Evolutionary conservation across 768 basidiomycete species (phyloP), one percentile per base, ranked within the genome.

Genomic region (Exsudoporus frostii): DNA sequence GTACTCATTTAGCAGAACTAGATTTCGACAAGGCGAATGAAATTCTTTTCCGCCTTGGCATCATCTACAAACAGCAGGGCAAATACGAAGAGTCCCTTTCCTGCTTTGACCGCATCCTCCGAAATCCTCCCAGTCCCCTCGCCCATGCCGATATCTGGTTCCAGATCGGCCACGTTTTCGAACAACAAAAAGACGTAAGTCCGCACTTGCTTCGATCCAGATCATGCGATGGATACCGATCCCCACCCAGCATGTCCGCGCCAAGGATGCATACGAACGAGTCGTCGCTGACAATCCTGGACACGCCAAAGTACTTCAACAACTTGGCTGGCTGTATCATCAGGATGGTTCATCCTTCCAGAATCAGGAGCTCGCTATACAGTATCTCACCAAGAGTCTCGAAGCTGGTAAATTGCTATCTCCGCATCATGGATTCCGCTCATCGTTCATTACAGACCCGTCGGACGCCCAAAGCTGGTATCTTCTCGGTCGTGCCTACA

Each of bases 121-220:
- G 90, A 56, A 95, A 91, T 65, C 97, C 97, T 4, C 97, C 96
- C 32, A 88, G 85, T 58, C 97, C 97, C 2, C 85, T 99, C 30
- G 96, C 95, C 15, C 90, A 95, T 62, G 90, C 93, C 51, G 97
- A 99, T 62, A 98, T 99, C 58, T 98, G 95, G 94, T 98, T 98
- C 83, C 97, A 99, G 74, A 97, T 99, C 55, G 97, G 97, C 3
- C 97, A 98, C 65, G 96, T 98, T 19, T 93, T 91, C 63, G 97
- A 98, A 71, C 95, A 97, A 67, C 92, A 96, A 71, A 89, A 93
- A 73, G 94, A 98, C 68, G 95, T 95, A 68, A 72, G 83, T 75
- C 7, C 14, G 13, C 32, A 19, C 15, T 46, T 19, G 20, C 51
- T 43, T 34, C 33, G 36, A 36, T 33, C 52, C 8, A 1, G 36